These are phyloP conservation scores for Phanerochaete sordida DNA, from an alignment of 768 basidiomycete genomes.

Conservation along the genomic window DNA sequence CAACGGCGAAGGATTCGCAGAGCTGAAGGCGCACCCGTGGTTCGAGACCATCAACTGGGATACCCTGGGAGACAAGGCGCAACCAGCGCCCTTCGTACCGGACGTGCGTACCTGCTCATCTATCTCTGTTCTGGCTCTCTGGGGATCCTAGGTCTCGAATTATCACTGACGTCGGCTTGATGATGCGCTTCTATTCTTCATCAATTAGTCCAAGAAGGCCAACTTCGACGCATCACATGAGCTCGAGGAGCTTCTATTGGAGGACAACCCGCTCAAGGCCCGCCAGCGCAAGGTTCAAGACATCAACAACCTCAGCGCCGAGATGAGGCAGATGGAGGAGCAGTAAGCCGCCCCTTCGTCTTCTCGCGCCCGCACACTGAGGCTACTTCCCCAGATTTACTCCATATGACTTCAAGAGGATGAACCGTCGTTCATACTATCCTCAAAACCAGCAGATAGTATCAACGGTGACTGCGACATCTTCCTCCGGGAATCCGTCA, in stretches of 20 bases:
- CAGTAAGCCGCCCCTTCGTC: slow-evolving; percentile 54
- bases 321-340: slow-evolving; percentile 98
- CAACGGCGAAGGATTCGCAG: slow-evolving; percentile 74
- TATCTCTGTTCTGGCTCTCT: not conserved
- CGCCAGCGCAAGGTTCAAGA: slow-evolving; percentile 91
- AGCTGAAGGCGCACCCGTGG: slow-evolving; percentile 81
- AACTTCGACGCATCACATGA: slow-evolving; percentile 99
- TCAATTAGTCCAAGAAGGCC: slow-evolving; percentile 88
- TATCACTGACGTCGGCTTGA: slow-evolving; percentile 4
- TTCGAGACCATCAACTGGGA: slow-evolving; percentile 89
- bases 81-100: slow-evolving; percentile 82
- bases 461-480: slow-evolving; percentile 68
- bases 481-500: slow-evolving; percentile 64
- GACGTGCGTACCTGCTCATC: slow-evolving; percentile 51
- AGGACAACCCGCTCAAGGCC: slow-evolving; percentile 96
- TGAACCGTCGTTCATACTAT: slow-evolving; percentile 89
- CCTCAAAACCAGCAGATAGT: slow-evolving; percentile 70
- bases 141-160: slow-evolving; percentile 10
- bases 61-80: slow-evolving; percentile 71
- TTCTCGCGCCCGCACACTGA: not conserved
- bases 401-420: slow-evolving; percentile 89
- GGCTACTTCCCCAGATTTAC: slow-evolving; percentile 60
- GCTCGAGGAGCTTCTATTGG: slow-evolving; percentile 89
- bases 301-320: slow-evolving; percentile 70
- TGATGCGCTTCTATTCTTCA: slow-evolving; percentile 2